A percentile compares a stretch with the other conserved stretches of the same genome.
phyloP scores from a whole-genome alignment of 1,284 basidiomycete genomes.

The Limonomyces culmigenus region DNA sequence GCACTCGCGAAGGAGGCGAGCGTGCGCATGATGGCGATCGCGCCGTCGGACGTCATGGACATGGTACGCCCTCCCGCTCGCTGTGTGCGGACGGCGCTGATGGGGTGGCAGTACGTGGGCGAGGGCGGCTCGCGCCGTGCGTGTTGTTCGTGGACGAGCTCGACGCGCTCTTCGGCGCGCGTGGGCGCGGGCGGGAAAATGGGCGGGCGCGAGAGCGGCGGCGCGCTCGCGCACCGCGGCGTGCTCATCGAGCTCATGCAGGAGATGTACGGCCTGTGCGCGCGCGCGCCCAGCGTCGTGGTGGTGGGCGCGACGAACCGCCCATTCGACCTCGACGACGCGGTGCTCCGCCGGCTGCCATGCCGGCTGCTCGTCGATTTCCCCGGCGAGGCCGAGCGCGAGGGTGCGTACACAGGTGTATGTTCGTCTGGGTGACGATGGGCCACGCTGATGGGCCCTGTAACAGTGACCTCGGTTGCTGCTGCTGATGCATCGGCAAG shows the following conservation, averaged over 20 bases:
- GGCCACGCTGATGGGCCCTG: too few species aligned
- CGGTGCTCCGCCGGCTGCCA: slow-evolving; percentile 71
- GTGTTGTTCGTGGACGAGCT: slow-evolving; percentile 96
- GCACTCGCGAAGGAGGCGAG: slow-evolving; percentile 87
- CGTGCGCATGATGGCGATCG: slow-evolving; percentile 73
- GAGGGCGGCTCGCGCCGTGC: slow-evolving; percentile 86
- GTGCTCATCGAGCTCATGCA: slow-evolving; percentile 95
- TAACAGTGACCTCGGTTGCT: too few species aligned
- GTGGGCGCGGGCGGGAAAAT: slow-evolving; percentile 62
- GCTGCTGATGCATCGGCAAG: too few species aligned
- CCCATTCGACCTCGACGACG: slow-evolving; percentile 75
- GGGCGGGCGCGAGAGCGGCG: slow-evolving; percentile 75
- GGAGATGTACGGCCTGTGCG: slow-evolving; percentile 89
- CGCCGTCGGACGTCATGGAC: slow-evolving; percentile 78
- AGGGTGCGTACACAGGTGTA: slow-evolving; percentile 50
- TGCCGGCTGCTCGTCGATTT: slow-evolving; percentile 73
- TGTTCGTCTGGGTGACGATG: slow-evolving; percentile 1
- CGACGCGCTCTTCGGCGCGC: slow-evolving; percentile 84
- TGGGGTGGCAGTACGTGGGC: slow-evolving; percentile 58
- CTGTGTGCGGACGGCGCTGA: slow-evolving; percentile 4
- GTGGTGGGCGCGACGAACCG: slow-evolving; percentile 93
- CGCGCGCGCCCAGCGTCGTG: slow-evolving; percentile 69
- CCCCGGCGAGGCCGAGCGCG: slow-evolving; percentile 66
- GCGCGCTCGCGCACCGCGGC: slow-evolving; percentile 69
- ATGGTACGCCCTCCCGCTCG: slow-evolving; percentile 35